Percentiles rank a stretch among this genome's conserved stretches.
phyloP scores from a whole-genome alignment of 2,329 filamentous ascomycete genomes.

The Ophiostoma populinum region DNA sequence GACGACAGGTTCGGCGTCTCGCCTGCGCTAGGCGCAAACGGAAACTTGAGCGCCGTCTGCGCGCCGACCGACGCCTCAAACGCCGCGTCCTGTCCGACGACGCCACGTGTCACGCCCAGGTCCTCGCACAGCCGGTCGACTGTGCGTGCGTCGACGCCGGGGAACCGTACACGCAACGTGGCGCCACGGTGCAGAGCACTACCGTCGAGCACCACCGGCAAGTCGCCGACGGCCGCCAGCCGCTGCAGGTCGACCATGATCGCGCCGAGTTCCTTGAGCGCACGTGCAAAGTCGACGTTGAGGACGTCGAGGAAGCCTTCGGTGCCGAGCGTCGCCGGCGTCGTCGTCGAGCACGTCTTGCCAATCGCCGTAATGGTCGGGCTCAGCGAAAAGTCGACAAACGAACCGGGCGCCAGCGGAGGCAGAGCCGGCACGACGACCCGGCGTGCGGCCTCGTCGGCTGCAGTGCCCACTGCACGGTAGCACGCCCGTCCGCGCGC shows the following conservation, averaged over 20 bases:
- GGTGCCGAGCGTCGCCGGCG: conserved; percentile 45
- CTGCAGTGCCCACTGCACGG: conserved; percentile 55
- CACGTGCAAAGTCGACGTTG: conserved; percentile 72
- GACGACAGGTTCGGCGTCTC: no score
- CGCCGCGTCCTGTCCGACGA: conserved; percentile 58
- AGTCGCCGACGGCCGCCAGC: conserved; percentile 60
- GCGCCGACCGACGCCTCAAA: conserved; percentile 53
- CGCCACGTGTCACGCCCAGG: conserved; percentile 63
- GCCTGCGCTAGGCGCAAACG: conserved; percentile 58
- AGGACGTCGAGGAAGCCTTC: conserved; percentile 74
- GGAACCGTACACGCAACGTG: conserved; percentile 67
- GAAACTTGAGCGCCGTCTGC: conserved; percentile 64
- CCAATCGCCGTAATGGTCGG: conserved; percentile 69
- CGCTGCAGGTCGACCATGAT: conserved; percentile 68
- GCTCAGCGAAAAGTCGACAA: conserved; percentile 73
- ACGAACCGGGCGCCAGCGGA: conserved; percentile 42
- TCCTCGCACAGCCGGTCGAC: conserved; percentile 77
- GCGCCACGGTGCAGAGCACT: conserved; percentile 26
- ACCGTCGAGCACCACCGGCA: conserved; percentile 56
- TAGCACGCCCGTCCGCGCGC: conserved; percentile 62
- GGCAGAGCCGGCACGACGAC: conserved; percentile 30
- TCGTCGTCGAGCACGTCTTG: no score
- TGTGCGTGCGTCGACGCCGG: conserved; percentile 69
- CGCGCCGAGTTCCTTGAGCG: conserved; percentile 65
- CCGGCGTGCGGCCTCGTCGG: conserved; percentile 54